These are phyloP conservation scores for Cynara cardunculus DNA, from an alignment of 129 eudicot genomes.

Conservation along the genomic window DNA sequence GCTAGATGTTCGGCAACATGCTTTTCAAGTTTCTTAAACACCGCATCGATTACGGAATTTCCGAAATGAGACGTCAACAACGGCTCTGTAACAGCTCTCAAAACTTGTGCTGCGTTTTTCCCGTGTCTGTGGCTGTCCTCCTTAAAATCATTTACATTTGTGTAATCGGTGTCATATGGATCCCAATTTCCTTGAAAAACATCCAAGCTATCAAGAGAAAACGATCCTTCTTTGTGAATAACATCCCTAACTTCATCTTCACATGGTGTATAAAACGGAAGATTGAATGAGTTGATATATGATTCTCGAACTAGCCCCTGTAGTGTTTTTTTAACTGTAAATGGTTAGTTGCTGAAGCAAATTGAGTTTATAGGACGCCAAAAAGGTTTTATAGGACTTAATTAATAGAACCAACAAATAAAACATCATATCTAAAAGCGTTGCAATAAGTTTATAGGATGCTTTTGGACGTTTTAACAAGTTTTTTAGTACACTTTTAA, in stretches of 20 bases:
- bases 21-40: constrained; percentile 20
- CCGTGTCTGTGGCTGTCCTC: neutral
- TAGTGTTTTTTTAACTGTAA: neutral
- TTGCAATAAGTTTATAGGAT: too few species aligned
- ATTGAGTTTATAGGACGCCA: too few species aligned
- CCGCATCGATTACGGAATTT: constrained; percentile 8
- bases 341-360: neutral
- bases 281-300: constrained; percentile 32
- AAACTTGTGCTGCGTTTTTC: constrained; percentile 2
- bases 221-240: constrained; percentile 26
- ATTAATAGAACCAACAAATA: too few species aligned
- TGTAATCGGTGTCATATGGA: constrained; percentile 18
- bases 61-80: constrained; percentile 40
- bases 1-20: constrained; percentile 13
- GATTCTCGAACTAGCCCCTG: constrained; percentile 33
- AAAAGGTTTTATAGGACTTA: too few species aligned
- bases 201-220: constrained; percentile 13
- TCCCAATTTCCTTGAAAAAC: constrained; percentile 21
- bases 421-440: too few species aligned
- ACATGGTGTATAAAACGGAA: constrained; percentile 30
- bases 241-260: constrained; percentile 24
- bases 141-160: neutral
- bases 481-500: too few species aligned
- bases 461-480: too few species aligned
- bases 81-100: constrained; percentile 30